phyloP scores from a whole-genome alignment of 2,329 filamentous ascomycete genomes.

The Periconia macrospinosa region DNA sequence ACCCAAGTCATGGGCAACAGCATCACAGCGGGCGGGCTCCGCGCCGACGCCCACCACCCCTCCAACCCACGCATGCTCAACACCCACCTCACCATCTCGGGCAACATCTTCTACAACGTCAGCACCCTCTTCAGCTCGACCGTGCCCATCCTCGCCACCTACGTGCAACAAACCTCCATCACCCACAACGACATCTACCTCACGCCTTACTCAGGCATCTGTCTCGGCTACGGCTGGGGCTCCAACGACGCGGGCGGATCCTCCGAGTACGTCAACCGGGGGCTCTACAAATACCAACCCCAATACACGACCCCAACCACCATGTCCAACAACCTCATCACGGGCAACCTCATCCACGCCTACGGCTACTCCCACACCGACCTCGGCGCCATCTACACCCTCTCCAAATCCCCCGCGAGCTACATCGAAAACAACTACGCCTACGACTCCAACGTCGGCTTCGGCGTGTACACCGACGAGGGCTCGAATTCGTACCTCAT shows the following conservation, averaged over 20 bases:
- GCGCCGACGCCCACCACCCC: conserved; percentile 16
- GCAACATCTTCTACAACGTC: conserved; percentile 19
- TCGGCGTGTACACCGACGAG: conserved; percentile 16
- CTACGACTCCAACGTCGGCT: conserved; percentile 11
- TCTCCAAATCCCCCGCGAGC: conserved; percentile 14
- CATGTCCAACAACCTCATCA: conserved; percentile 11
- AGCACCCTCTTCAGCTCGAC: conserved; percentile 16
- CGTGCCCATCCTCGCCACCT: conserved; percentile 14
- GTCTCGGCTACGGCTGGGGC: conserved; percentile 13
- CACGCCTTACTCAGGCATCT: conserved; percentile 16
- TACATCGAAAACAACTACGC: conserved; percentile 14
- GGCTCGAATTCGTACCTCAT: conserved; percentile 14
- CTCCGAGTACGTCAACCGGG: conserved; percentile 15
- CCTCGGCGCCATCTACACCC: conserved; percentile 14
- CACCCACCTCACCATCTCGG: conserved; percentile 11
- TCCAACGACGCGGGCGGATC: conserved; percentile 16
- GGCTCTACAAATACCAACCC: conserved; percentile 17
- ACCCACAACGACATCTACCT: conserved; percentile 16
- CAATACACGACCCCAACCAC: conserved; percentile 15
- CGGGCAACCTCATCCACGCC: conserved; percentile 13
- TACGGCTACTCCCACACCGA: conserved; percentile 17
- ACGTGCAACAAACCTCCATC: conserved; percentile 13
- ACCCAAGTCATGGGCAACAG: conserved; percentile 19
- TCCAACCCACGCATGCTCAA: conserved; percentile 15
- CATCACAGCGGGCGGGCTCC: conserved; percentile 15